Base-by-base conservation (phyloP, 108 stramenopile genomes). In the Nitzschia inconspicua region DNA sequence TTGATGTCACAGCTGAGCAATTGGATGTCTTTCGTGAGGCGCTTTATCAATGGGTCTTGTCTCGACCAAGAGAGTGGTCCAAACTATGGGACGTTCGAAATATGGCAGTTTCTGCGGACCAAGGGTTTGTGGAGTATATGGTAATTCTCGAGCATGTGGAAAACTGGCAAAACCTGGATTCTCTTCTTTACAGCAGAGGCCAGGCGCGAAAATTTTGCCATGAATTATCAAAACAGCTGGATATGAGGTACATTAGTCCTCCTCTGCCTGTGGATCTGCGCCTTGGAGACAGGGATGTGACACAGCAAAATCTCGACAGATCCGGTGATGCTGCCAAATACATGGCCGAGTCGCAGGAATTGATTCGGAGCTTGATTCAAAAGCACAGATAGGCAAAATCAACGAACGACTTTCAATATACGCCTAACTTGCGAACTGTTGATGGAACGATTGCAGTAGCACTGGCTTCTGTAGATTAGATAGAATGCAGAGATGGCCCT, bases 11-110 rank as follows among this genome's bases (percentile, higher is more conserved):
- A 2, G 75, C 77, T 20, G 40, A 71, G 8, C 80, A 75, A 43
- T 44, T 87, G 4, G 47, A 50, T 1, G 34, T 87, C 0, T 82
- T 85, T 39, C 64, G 75, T n/a, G 40, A 57, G 46, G 77, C 78
- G 37, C 31, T 85, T 11, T 69, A 78, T 31, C 71, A 66, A 16
- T 88, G 72, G 40, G 65, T 88, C 3, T 66, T 77, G 30, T 72
- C 72, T 25, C 51, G 79, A 35, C 79, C 79, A 5, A 52, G 73
- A 23, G 83, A 90, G 57, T 90, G 83, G 83, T 52, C 71, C n/a
- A 50, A 66, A 7, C 36, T 86, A 5, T 36, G 10, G 22, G 76
- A 51, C 4, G 80, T 90, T 43, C 70, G 83, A 34, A 65, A 75
- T 20, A 72, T 65, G 11, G 39, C 69, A 3, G 72, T 90, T 0